Base-by-base conservation (phyloP, 257 asterid species). In the Paulownia fortunei region DNA sequence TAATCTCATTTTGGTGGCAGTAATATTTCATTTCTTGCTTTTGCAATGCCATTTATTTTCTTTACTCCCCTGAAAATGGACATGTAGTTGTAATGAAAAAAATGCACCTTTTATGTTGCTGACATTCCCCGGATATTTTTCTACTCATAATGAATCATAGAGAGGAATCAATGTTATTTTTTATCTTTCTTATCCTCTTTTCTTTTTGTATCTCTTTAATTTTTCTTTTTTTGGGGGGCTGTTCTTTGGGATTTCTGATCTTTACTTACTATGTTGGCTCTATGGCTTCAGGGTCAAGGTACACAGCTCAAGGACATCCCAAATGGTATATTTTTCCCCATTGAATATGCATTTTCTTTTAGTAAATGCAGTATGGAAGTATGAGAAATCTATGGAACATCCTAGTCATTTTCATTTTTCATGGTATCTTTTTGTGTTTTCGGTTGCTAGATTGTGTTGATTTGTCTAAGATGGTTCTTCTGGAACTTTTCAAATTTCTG, bases 241-340 rank as follows among this genome's bases (percentile, higher is more conserved):
- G 62, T 30, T 74, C 4, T 26, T 51, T 72, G 54, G 9, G 26
- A 65, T 26, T 21, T 66, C 73, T 77, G 70, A 78, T 67, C 54
- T 30, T 69, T n/a, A 30, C 12, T 76, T 34, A 32, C 16, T 70
- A 6, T 32, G 9, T 76, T 79, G 67, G 42, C 62, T 81, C 7
- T 64, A 46, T 81, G 77, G 24, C 39, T 19, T 72, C 88, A 94
- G 99, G 99, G 99, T 69, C 86, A 79, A 80, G 99, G 99, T 23
- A 88, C 87, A 18, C 87, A 84, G 62, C 94, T 93, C 8, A 93
- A 83, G 86, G 98, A 90, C 77, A 92, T 93, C 83, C 97, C 98
- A 51, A 91, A 91, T 82, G 89, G 74, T 76, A 69, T 76, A 6
- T 26, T 55, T 60, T 55, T 34, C 51, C 60, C 26, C 39, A 26